Evolutionary conservation across 2,329 filamentous ascomycete species (phyloP).

Genomic region (Botryosphaeria dothidea): DNA sequence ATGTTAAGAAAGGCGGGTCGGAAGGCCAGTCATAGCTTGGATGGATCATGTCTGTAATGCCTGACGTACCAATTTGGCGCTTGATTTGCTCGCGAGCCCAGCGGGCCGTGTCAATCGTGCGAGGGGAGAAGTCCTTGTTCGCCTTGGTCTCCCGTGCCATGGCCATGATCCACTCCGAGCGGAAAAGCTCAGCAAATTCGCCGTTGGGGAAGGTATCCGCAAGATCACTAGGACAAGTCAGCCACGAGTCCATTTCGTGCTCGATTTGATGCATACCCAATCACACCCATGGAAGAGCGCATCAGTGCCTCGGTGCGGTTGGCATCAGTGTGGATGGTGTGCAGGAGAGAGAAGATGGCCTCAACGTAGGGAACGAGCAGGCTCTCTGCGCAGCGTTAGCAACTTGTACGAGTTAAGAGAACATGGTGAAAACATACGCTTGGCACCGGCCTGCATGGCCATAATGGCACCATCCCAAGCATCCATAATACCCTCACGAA

Average conservation of each 20-base stretch:
- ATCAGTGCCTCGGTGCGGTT: slow-evolving; percentile 91
- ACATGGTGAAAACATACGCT: slow-evolving; percentile 43
- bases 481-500: slow-evolving; percentile 98
- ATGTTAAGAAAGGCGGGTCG: too few relatives aligned
- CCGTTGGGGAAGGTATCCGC: slow-evolving; percentile 92
- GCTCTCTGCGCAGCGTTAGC: slow-evolving; percentile 46
- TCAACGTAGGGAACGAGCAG: slow-evolving; percentile 76
- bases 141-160: slow-evolving; percentile 91
- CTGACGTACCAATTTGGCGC: slow-evolving; percentile 64
- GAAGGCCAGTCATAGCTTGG: too few relatives aligned
- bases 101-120: slow-evolving; percentile 90
- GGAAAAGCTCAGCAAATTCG: slow-evolving; percentile 81
- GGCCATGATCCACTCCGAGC: slow-evolving; percentile 82
- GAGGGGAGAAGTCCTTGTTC: slow-evolving; percentile 80
- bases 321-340: slow-evolving; percentile 74
- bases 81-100: slow-evolving; percentile 99
- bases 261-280: slow-evolving; percentile 67
- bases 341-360: slow-evolving; percentile 84
- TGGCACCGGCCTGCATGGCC: slow-evolving; percentile 81
- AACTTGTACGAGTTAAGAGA: background rate
- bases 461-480: slow-evolving; percentile 97
- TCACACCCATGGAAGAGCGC: slow-evolving; percentile 93
- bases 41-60: too few relatives aligned
- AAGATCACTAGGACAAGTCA: slow-evolving; percentile 69
- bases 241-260: slow-evolving; percentile 20